Base-by-base conservation (phyloP, 2,329 filamentous ascomycete species). In the Cladosporium sp. region DNA sequence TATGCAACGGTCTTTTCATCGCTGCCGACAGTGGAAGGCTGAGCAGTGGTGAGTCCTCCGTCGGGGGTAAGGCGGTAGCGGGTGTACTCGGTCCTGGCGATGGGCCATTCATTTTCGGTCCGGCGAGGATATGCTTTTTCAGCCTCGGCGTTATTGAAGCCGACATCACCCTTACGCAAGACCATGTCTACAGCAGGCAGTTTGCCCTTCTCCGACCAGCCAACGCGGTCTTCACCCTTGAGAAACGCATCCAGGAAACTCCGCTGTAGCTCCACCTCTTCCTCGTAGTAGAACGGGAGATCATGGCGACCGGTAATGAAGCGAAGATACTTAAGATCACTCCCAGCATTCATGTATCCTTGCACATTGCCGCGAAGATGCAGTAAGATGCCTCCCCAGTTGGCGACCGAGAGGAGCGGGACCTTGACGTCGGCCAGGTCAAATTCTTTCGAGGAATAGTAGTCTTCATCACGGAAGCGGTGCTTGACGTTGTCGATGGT, bases 241-340 rank as follows among this genome's bases (percentile, higher is more conserved):
- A 89, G 74, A 62, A 89, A 89, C 0, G 84, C 84, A 54, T 87
- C 82, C 0, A 88, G 70, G 64, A 89, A 89, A 58, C 78, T 81
- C 43, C 73, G 75, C 61, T 88, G 85, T 0, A 88, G 59, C 55
- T 85, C 81, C 0, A 86, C 84, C 56, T 87, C 82, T 44, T 87
- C 81, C 1, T 77, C 66, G 63, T 87, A 86, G 68, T 87, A 89
- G 64, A 88, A 87, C 0, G 85, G 85, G 1, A 88, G 72, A 59
- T 88, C 85, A 56, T 89, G 85, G 0, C 85, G 76, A 2, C 85
- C 85, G 0, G 79, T 83, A 61, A 87, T 84, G 64, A 87, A 81
- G 6, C 84, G 78, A 0, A 88, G 73, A 58, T 84, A 89, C 65
- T 88, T 88, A 56, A 82, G 72, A 54, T 81, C 73, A 0, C 84